Evolutionary conservation across 257 asterid genomes (phyloP).

Genomic region (Anisodus acutangulus): DNA sequence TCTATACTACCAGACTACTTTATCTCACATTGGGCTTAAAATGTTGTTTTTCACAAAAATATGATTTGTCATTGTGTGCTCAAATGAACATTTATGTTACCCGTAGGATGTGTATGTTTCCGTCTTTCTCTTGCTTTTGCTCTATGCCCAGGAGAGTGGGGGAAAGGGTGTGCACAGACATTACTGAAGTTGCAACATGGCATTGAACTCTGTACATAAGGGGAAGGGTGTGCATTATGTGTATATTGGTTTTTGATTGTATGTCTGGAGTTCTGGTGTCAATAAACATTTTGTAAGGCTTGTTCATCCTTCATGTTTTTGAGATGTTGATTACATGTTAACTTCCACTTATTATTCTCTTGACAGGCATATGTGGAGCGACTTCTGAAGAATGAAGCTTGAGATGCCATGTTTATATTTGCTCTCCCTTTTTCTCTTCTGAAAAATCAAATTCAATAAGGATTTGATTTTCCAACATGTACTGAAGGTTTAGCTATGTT

Average conservation of each 20-base stretch:
- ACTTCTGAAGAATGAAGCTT: constrained; percentile 56
- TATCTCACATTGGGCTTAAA: background rate
- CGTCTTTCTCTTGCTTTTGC: background rate
- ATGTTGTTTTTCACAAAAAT: background rate
- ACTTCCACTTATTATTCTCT: constrained; percentile 31
- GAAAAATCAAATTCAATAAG: constrained; percentile 5
- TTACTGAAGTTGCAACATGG: background rate
- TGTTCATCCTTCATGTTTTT: constrained; percentile 6
- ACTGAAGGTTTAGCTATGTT: constrained; percentile 12
- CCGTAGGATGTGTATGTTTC: constrained; percentile 14
- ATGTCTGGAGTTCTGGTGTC: background rate
- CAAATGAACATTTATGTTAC: background rate
- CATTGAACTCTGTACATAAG: constrained; percentile 7
- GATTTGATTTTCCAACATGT: constrained; percentile 26
- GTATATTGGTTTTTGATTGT: constrained; percentile 18
- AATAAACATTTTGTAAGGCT: background rate
- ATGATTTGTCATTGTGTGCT: constrained; percentile 3
- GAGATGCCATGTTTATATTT: constrained; percentile 34
- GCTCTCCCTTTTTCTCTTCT: background rate
- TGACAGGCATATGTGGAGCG: constrained; percentile 83
- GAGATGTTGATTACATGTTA: constrained; percentile 31
- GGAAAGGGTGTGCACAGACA: background rate
- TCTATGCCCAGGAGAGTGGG: background rate
- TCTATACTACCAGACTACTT: background rate
- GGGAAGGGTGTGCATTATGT: background rate